These are phyloP conservation scores for Parasitella parasitica DNA, from an alignment of 371 early-diverging fungal species.

Conservation along the genomic window DNA sequence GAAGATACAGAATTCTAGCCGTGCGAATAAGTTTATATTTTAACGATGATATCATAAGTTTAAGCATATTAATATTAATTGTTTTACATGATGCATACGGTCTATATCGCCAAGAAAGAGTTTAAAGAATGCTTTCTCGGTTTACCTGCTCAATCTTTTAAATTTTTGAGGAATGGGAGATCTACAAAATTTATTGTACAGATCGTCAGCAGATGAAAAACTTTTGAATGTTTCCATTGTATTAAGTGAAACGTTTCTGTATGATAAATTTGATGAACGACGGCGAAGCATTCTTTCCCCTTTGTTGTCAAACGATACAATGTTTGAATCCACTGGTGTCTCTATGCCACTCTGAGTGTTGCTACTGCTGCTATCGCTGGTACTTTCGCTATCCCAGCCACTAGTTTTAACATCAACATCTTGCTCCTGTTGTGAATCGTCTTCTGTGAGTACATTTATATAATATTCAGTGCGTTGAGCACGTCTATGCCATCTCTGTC, in stretches of 20 bases:
- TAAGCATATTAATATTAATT: too few species aligned
- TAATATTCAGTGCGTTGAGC: constrained; percentile 16
- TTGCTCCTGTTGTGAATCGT: not conserved
- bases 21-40: too few species aligned
- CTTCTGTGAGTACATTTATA: not conserved
- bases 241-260: not conserved
- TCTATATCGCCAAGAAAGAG: too few species aligned
- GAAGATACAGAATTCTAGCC: too few species aligned
- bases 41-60: too few species aligned
- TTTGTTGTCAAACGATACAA: not conserved
- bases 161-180: not conserved
- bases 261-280: not conserved
- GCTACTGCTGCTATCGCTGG: not conserved
- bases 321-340: not conserved
- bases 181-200: not conserved
- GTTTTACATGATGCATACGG: too few species aligned
- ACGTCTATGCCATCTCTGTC: constrained; percentile 17
- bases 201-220: not conserved
- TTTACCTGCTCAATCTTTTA: not conserved
- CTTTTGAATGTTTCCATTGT: not conserved
- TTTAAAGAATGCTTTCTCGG: not conserved
- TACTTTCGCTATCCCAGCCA: not conserved
- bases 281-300: constrained; percentile 1
- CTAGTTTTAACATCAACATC: not conserved
- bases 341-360: not conserved